Evolutionary conservation across 768 basidiomycete genomes (phyloP).

Genomic region (Clitopilus hobsonii): DNA sequence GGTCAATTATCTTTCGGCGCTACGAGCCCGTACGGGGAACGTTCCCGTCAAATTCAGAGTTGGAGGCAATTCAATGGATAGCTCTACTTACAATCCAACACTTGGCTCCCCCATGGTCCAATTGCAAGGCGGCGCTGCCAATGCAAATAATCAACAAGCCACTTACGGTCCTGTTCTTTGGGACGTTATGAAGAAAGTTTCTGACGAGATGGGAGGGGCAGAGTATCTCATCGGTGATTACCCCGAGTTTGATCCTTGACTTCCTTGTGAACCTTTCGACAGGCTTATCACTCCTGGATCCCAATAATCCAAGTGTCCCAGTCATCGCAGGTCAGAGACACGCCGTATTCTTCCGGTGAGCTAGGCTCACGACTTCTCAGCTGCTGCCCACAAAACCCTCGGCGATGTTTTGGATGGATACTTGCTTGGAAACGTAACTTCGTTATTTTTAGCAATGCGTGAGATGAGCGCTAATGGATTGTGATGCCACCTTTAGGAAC

Average conservation of each 20-base stretch:
- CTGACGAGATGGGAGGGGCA: constrained; percentile 21
- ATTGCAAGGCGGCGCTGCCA: constrained; percentile 26
- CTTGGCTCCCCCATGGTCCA: constrained; percentile 38
- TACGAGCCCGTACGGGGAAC: constrained; percentile 41
- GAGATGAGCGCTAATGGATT: not conserved
- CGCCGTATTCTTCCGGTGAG: not conserved
- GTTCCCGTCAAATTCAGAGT: constrained; percentile 41
- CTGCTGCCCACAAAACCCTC: constrained; percentile 29
- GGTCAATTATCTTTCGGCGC: constrained; percentile 53
- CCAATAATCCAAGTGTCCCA: constrained; percentile 30
- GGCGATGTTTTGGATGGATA: constrained; percentile 38
- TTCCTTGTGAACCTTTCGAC: not conserved
- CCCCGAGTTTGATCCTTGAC: not conserved
- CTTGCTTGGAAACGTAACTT: constrained; percentile 44
- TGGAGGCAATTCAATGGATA: constrained; percentile 46
- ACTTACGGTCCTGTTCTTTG: constrained; percentile 43
- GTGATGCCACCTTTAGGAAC: constrained; percentile 34
- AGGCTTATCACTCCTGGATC: constrained; percentile 40
- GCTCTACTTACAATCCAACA: constrained; percentile 35
- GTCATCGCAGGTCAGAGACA: constrained; percentile 18
- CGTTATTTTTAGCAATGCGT: not conserved
- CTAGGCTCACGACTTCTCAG: constrained; percentile 13
- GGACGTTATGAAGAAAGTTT: constrained; percentile 38
- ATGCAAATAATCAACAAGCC: constrained; percentile 42
- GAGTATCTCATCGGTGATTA: constrained; percentile 26